Base-by-base conservation (phyloP, 345 rosid species). In the Citrus trifoliata region DNA sequence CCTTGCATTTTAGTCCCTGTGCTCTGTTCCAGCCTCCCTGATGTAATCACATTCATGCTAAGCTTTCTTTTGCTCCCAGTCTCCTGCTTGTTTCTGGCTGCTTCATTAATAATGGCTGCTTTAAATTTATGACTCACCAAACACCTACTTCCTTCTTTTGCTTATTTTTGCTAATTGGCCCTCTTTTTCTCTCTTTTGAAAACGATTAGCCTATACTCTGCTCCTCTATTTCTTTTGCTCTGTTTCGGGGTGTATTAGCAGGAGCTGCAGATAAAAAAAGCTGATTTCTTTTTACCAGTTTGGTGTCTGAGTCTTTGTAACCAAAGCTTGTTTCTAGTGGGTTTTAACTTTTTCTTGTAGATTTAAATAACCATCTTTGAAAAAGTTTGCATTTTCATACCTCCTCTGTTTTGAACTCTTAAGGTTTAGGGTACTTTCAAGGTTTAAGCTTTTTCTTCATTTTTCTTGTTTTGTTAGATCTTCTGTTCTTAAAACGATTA, bases 31-130 rank as follows among this genome's bases (percentile, higher is more conserved):
- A 12, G 22, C 58, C 58, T 53, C 7, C 4, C 22, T 53, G 58
- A 18, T 1, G 4, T 1, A 13, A 13, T 13, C 51, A 42, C 16
- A 42, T 42, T 42, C 48, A 42, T 42, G 48, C 48, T 12, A 10
- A 16, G 14, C 51, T 13, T 12, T 46, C 51, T 12, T 46, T 46
- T 46, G 51, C 51, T 12, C 51, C 51, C 51, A 46, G 7, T 5
- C 58, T 53, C 58, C 58, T 53, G 58, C 58, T 18, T 46, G n/a
- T 33, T 48, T n/a, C 33, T 13, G n/a, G 33, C 25, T 18, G 19
- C 63, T 53, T 18, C 65, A 16, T 53, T 76, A 76, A 66, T 76
- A 76, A 66, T 66, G 71, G 51, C 35, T 48, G 51, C 25, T 25
- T 27, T 28, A 5, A 48, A 65, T 24, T 53, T 53, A 22, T 76